Evolutionary conservation across 208 protist species (phyloP), one percentile per base, ranked within the genome.

Genomic region (Leishmania mexicana): DNA sequence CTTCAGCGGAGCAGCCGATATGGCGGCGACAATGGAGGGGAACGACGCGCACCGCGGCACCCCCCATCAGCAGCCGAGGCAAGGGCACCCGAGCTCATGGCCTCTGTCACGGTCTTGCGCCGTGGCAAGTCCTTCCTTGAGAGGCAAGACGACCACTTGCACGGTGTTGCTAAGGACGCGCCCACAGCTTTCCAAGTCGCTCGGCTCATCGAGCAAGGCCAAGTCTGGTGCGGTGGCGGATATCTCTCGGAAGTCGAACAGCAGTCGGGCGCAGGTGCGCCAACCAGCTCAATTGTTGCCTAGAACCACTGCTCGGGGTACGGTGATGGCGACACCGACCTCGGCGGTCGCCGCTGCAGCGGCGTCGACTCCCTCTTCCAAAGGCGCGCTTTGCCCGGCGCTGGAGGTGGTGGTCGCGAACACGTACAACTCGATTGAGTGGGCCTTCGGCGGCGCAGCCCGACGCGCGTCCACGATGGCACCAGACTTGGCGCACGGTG

Each of bases 361-460:
- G n/a, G 10, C 47, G 47, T 19, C 47, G 47, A 38, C 71, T 57
- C 28, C 17, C 71, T 75, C 47, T 57, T 8, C 73, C 49, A 28
- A 54, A 31, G 4, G 57, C 0, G 49, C 17, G 24, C 79, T 47
- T 19, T 13, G 42, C 19, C 75, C 47, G 21, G 72, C 58, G 10
- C 64, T 87, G 38, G 79, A 83, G 75, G 79, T 87, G 65, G 79
- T 87, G 21, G 79, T 87, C 31, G 68, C 79, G 54, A 83, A 58
- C 40, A 45, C 67, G 15, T 87, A 87, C 76, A 81, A 81, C 79
- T 38, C 83, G 42, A 51, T 81, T 60, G 79, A 87, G 79, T 87
- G 83, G 76, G 75, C 76, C 40, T 81, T 83, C 47, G 80, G 68
- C 0, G 79, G 79, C 3, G 83, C 76, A 71, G 79, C 79, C 60